Percentiles rank a stretch among this genome's conserved stretches.
phyloP scores from a whole-genome alignment of 2,329 filamentous ascomycete genomes.

The Emydomyces testavorans region DNA sequence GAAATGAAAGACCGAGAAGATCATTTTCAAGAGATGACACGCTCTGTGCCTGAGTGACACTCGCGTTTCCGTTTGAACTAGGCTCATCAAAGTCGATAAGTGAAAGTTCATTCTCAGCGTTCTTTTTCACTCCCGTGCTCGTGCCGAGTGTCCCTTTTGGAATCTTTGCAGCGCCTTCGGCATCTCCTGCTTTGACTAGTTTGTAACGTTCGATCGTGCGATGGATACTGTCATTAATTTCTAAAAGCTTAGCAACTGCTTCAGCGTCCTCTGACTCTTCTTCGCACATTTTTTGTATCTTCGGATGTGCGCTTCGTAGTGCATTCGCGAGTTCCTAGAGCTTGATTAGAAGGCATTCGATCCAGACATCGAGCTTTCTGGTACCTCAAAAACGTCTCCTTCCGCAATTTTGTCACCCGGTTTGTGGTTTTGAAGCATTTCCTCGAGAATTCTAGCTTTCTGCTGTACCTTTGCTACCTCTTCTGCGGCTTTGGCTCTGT shows the following conservation, averaged over 20 bases:
- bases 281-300: conserved; percentile 99
- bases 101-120: conserved; percentile 67
- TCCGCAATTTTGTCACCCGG: conserved; percentile 66
- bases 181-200: conserved; percentile 87
- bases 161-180: conserved; percentile 71
- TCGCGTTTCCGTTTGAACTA: conserved; percentile 38
- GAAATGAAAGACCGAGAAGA: conserved; percentile 74
- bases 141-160: conserved; percentile 67
- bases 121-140: conserved; percentile 53
- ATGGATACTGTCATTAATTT: conserved; percentile 98
- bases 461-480: conserved; percentile 92
- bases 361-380: conserved; percentile 25
- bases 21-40: conserved; percentile 73
- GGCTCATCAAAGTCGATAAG: conserved; percentile 77
- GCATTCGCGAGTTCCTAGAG: conserved; percentile 73
- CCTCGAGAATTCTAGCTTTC: conserved; percentile 83
- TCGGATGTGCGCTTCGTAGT: conserved; percentile 86
- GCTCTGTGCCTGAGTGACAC: conserved; percentile 39
- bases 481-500: conserved; percentile 91
- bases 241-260: conserved; percentile 84
- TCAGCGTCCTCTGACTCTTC: conserved; percentile 96
- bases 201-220: conserved; percentile 92
- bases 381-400: conserved; percentile 56
- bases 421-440: conserved; percentile 76
- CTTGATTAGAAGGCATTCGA: conserved; percentile 7